A percentile compares a stretch with the other conserved stretches of the same genome.
Evolutionary conservation across 441 rosid species (phyloP).

Genomic region (Euphorbia celastroides): DNA sequence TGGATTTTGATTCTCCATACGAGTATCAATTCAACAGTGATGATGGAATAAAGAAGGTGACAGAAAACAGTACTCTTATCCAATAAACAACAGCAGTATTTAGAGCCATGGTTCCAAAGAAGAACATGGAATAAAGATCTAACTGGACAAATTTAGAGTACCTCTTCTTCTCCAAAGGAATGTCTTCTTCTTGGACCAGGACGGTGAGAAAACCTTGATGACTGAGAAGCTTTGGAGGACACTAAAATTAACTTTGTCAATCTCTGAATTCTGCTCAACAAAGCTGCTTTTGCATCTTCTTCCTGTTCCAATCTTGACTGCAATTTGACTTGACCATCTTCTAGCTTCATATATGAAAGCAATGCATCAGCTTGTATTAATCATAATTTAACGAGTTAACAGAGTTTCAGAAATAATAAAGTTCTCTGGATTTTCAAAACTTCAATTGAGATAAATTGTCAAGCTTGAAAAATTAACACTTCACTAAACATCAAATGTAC

Average conservation of each 20-base stretch:
- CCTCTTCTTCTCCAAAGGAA: slow-evolving; percentile 99
- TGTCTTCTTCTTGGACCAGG: slow-evolving; percentile 87
- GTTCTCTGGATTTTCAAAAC: slow-evolving; percentile 3
- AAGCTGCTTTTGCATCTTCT: slow-evolving; percentile 98
- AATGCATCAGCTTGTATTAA: slow-evolving; percentile 12
- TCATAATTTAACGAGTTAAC: not conserved
- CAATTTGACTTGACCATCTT: slow-evolving; percentile 96
- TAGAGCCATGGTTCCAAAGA: not conserved
- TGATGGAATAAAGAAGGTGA: not conserved
- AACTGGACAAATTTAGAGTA: slow-evolving; percentile 21
- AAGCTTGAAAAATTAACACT: slow-evolving; percentile 9
- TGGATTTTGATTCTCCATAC: too few relatives aligned
- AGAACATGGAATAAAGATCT: slow-evolving; percentile 1
- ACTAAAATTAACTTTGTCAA: slow-evolving; percentile 93
- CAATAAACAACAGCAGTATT: slow-evolving; percentile 3
- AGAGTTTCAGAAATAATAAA: not conserved
- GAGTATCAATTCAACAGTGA: too few relatives aligned
- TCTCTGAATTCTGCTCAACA: slow-evolving; percentile 89
- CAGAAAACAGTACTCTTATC: not conserved
- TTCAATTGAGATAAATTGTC: slow-evolving; percentile 7
- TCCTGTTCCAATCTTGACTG: slow-evolving; percentile 92
- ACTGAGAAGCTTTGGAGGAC: slow-evolving; percentile 79
- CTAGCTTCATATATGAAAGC: slow-evolving; percentile 58
- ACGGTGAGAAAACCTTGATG: slow-evolving; percentile 63
- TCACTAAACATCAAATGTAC: slow-evolving; percentile 29